phyloP scores from a whole-genome alignment of 306 rosid genomes.

The Acacia crassicarpa region DNA sequence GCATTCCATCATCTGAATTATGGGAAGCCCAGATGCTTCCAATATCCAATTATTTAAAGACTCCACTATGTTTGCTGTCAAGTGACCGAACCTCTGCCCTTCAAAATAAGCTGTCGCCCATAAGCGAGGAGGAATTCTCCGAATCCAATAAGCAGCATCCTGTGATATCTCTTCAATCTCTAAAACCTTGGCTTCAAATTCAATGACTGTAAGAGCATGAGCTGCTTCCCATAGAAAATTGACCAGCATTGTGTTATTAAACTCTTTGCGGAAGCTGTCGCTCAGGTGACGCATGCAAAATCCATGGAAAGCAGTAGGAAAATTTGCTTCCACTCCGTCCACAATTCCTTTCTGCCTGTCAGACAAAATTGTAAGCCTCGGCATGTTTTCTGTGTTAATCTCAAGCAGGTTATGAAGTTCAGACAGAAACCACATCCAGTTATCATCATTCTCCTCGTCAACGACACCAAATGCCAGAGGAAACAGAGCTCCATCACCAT shows the following conservation, averaged over 20 bases:
- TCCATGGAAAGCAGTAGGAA: constrained; percentile 89
- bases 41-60: constrained; percentile 72
- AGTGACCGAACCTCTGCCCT: constrained; percentile 78
- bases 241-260: constrained; percentile 68
- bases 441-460: constrained; percentile 84
- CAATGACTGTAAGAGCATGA: constrained; percentile 71
- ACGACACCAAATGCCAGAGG: constrained; percentile 90
- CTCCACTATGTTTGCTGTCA: constrained; percentile 76
- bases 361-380: constrained; percentile 84
- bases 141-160: constrained; percentile 85
- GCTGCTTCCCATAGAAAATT: constrained; percentile 88
- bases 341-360: constrained; percentile 82
- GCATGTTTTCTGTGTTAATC: constrained; percentile 86
- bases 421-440: constrained; percentile 92
- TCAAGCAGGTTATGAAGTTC: constrained; percentile 83
- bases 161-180: constrained; percentile 81
- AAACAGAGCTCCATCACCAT: constrained; percentile 82
- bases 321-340: constrained; percentile 78
- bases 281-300: constrained; percentile 88
- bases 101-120: constrained; percentile 93
- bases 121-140: constrained; percentile 70
- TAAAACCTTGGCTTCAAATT: constrained; percentile 67
- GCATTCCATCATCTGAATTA: constrained; percentile 91
- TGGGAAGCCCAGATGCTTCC: constrained; percentile 86
- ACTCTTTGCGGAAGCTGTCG: constrained; percentile 87